Base-by-base conservation (phyloP, 2,329 filamentous ascomycete species). In the Alternaria atra region DNA sequence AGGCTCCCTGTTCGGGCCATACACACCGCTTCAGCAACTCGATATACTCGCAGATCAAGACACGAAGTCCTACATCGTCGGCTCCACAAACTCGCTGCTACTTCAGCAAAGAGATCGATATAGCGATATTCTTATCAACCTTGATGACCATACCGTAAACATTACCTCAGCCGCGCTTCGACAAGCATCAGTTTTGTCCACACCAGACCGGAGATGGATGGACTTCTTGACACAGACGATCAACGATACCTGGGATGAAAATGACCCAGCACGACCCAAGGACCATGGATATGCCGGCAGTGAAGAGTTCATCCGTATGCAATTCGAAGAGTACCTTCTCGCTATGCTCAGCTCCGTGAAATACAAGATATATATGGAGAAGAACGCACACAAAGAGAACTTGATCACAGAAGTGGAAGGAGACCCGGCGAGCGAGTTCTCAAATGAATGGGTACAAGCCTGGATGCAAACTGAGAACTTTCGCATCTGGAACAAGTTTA, bases 11-110 rank as follows among this genome's bases (percentile, higher is more conserved):
- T 98, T 97, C 76, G 94, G 95, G 3, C 95, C 95, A 0, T 99
- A 99, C 75, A 99, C 95, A 1, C 95, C 95, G 17, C 84, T 99
- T 17, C 95, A 99, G 79, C 94, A 97, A 80, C 88, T 99, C 58
- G 94, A 99, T 77, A 86, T 97, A 69, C 86, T 99, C 40, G 94
- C 94, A 53, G 94, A 98, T 79, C 89, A 93, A 70, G 92, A 93
- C 42, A 98, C 95, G 20, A 98, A 97, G 81, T 97, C 94, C 2
- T 99, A 98, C 73, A 91, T 99, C 55, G 94, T 99, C 58, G 95
- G 95, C 65, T 97, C 94, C 68, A 99, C 95, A 37, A 99, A 99
- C 78, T 97, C 93, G 6, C 84, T 99, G 25, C 85, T 99, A 34
- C 83, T 99, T 10, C 94, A 97, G 73, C 95, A 99, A 77, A 96